Percentiles rank a stretch among this genome's conserved stretches.
Conservation (phyloP, 176 grass and related monocot genomes). For the Avena sativa region DNA sequence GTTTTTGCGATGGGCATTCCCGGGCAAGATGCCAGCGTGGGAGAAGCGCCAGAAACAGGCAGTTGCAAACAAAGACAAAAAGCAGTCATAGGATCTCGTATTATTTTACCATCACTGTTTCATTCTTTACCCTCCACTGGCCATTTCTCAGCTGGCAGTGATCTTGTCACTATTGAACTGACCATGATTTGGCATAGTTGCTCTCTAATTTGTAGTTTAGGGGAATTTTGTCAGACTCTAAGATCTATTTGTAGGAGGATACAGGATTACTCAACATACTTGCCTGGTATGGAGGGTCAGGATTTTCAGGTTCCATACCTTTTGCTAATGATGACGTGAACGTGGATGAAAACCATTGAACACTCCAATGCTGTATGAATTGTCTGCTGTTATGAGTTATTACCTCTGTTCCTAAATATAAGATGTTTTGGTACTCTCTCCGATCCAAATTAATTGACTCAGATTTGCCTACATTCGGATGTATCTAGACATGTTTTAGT, state of each 20-base stretch:
- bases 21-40: constrained; percentile 90
- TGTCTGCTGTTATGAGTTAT: not conserved
- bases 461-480: no score
- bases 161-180: constrained; percentile 39
- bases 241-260: constrained; percentile 43
- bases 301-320: constrained; percentile 32
- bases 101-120: constrained; percentile 22
- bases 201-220: constrained; percentile 62
- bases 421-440: no score
- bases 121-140: constrained; percentile 37
- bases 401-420: no score
- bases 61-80: constrained; percentile 71
- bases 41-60: constrained; percentile 84
- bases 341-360: constrained; percentile 5
- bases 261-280: constrained; percentile 24
- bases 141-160: constrained; percentile 24
- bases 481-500: no score
- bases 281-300: not conserved
- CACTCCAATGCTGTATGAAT: not conserved
- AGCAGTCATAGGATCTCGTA: constrained; percentile 52
- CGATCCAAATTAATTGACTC: no score
- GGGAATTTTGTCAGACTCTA: constrained; percentile 51
- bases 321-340: constrained; percentile 37
- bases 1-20: constrained; percentile 77
- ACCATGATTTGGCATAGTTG: constrained; percentile 11